Evolutionary conservation across 2,329 filamentous ascomycete genomes (phyloP), one percentile per base, ranked within the genome.

Genomic region (Penicillium sp.): DNA sequence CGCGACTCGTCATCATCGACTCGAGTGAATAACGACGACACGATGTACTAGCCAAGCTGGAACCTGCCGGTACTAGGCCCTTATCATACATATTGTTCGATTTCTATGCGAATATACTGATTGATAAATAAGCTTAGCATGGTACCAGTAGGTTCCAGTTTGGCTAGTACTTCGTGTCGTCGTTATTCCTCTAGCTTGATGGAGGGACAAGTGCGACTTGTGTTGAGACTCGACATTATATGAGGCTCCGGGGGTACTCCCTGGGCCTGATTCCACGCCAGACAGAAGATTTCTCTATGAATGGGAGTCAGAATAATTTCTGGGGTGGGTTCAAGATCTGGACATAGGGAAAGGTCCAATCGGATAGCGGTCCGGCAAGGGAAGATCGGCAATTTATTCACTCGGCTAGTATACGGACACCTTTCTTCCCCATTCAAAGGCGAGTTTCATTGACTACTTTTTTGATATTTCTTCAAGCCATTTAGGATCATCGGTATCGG

Each of bases 321-420:
- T 21, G 15, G 20, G 36, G 33, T 23, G 7, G 20, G 5, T 20
- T 20, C 2, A 40, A 21, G n/a, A 13, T 12, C 17, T 17, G n/a
- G 18, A 17, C 6, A n/a, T 10, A 32, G 10, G 15, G 7, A 9
- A 32, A 17, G n/a, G 18, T 18, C 46, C 20, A 49, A 49, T 49
- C 46, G 46, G 46, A 49, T 49, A 30, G 20, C 37, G 15, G 21
- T 36, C 46, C 46, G 36, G 18, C 10, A 8, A 15, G 18, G 33
- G 36, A 26, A 33, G 36, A 24, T 23, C 36, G 4, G 10, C 34
- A 9, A 24, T 26, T 40, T 40, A 9, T n/a, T 37, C 1, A 34
- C 15, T 18, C 7, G 32, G 9, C 6, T n/a, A n/a, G n/a, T n/a
- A n/a, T n/a, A n/a, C n/a, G n/a, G n/a, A n/a, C n/a, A n/a, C n/a